These are phyloP conservation scores for Trametes hirsuta DNA, from an alignment of 1,284 basidiomycete genomes.

Conservation along the genomic window DNA sequence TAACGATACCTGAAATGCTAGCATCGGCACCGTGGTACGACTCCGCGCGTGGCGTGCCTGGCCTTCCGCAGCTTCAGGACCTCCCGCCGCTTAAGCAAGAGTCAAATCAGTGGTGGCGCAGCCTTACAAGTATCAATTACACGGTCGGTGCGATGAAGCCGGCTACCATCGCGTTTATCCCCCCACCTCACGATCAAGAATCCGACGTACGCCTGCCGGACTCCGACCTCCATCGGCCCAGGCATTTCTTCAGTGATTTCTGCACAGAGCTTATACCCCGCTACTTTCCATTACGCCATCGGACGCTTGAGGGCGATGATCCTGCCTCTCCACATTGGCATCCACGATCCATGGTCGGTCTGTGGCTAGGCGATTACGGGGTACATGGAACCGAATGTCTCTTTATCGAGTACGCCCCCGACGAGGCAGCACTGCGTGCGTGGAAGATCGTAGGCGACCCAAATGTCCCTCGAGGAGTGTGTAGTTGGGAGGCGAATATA, in stretches of 20 bases:
- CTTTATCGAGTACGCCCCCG: slow-evolving; percentile 25
- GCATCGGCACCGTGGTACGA: slow-evolving; percentile 23
- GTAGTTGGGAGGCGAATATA: slow-evolving; percentile 26
- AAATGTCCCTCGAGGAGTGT: slow-evolving; percentile 32
- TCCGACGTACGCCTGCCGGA: slow-evolving; percentile 12
- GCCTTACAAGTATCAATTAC: slow-evolving; percentile 8
- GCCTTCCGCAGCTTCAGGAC: slow-evolving; percentile 11
- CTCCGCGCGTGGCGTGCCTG: slow-evolving; percentile 14
- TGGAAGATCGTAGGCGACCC: slow-evolving; percentile 35
- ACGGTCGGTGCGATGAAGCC: slow-evolving; percentile 8
- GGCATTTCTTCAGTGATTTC: slow-evolving; percentile 1
- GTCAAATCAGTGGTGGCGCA: background rate
- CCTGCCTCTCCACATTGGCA: slow-evolving; percentile 23
- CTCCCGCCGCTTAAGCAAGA: slow-evolving; percentile 8
- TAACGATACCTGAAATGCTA: slow-evolving; percentile 20
- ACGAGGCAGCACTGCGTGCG: slow-evolving; percentile 23
- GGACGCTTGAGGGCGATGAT: slow-evolving; percentile 9
- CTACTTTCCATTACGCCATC: slow-evolving; percentile 30
- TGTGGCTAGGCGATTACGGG: slow-evolving; percentile 34
- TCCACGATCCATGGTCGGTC: slow-evolving; percentile 26
- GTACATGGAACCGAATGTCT: slow-evolving; percentile 33
- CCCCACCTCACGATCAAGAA: slow-evolving; percentile 1
- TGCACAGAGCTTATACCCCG: slow-evolving; percentile 17
- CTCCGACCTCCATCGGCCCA: slow-evolving; percentile 12
- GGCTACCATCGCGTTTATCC: slow-evolving; percentile 15